These are phyloP conservation scores for Pythium rishiriense DNA, from an alignment of 352 stramenopile genomes.

Conservation along the genomic window DNA sequence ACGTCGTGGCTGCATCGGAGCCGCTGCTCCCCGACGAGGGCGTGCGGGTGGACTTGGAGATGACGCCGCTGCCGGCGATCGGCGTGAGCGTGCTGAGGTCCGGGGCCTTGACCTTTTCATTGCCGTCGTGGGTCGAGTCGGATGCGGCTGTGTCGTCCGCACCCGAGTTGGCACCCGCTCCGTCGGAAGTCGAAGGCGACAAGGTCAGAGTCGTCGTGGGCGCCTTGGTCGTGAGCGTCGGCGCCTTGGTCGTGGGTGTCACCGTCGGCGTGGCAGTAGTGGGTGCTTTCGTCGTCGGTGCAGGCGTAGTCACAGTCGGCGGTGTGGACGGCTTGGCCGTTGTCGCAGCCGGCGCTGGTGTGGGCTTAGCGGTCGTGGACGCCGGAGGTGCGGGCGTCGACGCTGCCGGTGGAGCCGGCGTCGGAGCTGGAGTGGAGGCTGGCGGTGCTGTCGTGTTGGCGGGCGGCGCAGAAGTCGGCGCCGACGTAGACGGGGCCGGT, in stretches of 20 bases:
- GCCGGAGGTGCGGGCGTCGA: background rate
- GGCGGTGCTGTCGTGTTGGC: slow-evolving; percentile 9
- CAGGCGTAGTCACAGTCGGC: slow-evolving; percentile 5
- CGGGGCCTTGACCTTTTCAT: slow-evolving; percentile 4
- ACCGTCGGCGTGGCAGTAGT: slow-evolving; percentile 9
- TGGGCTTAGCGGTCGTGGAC: slow-evolving; percentile 4
- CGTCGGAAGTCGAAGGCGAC: slow-evolving; percentile 29
- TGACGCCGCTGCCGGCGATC: slow-evolving; percentile 15
- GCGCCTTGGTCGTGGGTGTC: slow-evolving; percentile 19
- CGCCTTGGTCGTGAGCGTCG: slow-evolving; percentile 16
- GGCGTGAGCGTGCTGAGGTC: slow-evolving; percentile 14
- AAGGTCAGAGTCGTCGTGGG: slow-evolving; percentile 15
- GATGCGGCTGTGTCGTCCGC: slow-evolving; percentile 12
- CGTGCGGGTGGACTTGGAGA: slow-evolving; percentile 6
- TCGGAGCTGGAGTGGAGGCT: background rate
- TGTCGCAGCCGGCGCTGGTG: background rate
- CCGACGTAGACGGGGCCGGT: background rate
- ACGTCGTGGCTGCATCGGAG: slow-evolving; percentile 8
- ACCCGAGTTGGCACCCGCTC: slow-evolving; percentile 13
- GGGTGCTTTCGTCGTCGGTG: slow-evolving; percentile 12
- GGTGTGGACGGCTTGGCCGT: slow-evolving; percentile 8
- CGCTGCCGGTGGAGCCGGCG: background rate
- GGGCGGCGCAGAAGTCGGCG: slow-evolving; percentile 8
- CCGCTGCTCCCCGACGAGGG: background rate
- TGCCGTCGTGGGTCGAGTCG: slow-evolving; percentile 20